phyloP scores from a whole-genome alignment of 31 red algal genomes.

The Bonnemaisonia californica region DNA sequence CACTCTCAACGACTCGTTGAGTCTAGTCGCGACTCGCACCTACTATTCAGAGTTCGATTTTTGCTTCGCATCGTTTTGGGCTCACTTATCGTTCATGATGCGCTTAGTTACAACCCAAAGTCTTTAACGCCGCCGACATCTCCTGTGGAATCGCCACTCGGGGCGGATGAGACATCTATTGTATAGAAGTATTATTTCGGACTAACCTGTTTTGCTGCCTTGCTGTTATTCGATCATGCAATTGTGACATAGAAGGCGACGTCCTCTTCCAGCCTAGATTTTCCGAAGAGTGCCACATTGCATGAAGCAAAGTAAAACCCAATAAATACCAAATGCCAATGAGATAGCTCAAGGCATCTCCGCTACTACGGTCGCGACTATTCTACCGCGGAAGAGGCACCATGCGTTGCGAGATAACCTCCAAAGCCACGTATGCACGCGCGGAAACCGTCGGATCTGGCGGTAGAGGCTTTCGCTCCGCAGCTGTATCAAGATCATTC shows the following conservation, averaged over 20 bases:
- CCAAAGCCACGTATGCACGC: not conserved
- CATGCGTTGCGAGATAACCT: not conserved
- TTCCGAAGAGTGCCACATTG: not conserved
- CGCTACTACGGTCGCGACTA: too few relatives aligned
- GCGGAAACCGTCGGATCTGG: not conserved
- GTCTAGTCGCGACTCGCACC: constrained; percentile 36
- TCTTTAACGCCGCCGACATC: constrained; percentile 16
- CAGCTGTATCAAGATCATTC: not conserved
- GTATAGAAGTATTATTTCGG: constrained; percentile 24
- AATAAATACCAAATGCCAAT: too few relatives aligned
- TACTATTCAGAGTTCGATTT: constrained; percentile 39
- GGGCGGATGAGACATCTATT: not conserved
- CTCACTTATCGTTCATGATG: constrained; percentile 34
- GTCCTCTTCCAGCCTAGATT: not conserved
- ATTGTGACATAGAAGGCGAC: not conserved
- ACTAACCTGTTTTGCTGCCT: not conserved
- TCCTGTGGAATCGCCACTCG: not conserved
- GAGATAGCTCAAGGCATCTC: too few relatives aligned
- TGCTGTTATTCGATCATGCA: not conserved
- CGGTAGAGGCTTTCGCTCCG: constrained; percentile 21
- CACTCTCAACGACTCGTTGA: not conserved
- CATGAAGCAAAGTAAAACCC: not conserved
- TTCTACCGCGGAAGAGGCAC: not conserved
- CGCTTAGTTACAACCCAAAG: not conserved
- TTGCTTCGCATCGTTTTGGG: constrained; percentile 35